Evolutionary conservation across 148 eudicot species (phyloP), one percentile per base, ranked within the genome.

Genomic region (Camellia japonica): DNA sequence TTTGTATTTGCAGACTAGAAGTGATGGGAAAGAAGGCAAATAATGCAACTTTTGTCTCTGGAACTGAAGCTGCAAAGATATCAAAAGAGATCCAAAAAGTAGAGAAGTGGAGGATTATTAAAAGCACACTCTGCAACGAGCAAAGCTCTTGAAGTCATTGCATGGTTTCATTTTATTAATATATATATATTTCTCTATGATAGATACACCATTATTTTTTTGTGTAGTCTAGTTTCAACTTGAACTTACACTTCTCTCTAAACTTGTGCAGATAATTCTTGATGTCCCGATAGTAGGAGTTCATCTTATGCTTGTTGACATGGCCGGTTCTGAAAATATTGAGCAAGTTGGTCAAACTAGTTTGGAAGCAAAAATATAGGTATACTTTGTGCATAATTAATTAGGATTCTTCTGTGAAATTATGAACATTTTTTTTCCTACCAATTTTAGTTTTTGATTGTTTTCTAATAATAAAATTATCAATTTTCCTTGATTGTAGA

Each of bases 211-310:
- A 30, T 30, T 30, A 30, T 1, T 1, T 30, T 49, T 15, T 15
- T 41, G 43, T 51, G 15, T 49, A 64, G 18, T 44, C 30, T 14
- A 7, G 62, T 76, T 83, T 7, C 18, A 9, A 12, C 71, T 38
- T 67, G 71, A 12, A 78, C 16, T 54, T 6, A 5, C 71, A 20
- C 46, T 59, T 67, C 41, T 23, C 59, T 11, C 66, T 49, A 51
- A 19, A 6, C 8, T 55, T 68, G 59, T 80, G 75, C 91, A 96
- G 98, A 92, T 96, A 71, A 92, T 92, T 71, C 91, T 94, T 51
- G 99, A 96, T 84, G 99, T 85, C 76, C 99, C 99, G 2, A 94
- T 93, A 1, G 99, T 96, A 64, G 99, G 99, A 77, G 99, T 98
- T 59, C 87, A 94, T 71, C 91, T 96, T 18, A 94, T 96, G 97